Base-by-base conservation (phyloP, 1,284 basidiomycete genomes). In the Puccinia novopanici region DNA sequence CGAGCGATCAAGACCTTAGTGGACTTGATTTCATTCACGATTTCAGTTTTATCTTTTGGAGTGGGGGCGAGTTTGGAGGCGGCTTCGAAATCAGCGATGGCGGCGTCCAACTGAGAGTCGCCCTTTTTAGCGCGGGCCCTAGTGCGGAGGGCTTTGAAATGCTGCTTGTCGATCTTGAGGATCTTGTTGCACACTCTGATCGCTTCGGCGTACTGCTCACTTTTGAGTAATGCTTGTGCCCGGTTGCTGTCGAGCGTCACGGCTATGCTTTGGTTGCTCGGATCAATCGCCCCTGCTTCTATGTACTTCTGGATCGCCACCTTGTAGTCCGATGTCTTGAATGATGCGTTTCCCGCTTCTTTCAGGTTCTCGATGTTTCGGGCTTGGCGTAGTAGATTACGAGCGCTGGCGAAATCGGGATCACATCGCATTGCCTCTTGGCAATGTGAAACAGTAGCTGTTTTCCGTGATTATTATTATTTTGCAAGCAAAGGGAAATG, bases 341-440 rank as follows among this genome's bases (percentile, higher is more conserved):
- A 95, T 0, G 89, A 88, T 0, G 85, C 84, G 83, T 95, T 95
- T 0, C 93, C 93, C 82, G 93, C 92, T 82, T 94, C 93, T 84
- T 95, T 95, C 68, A 92, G 86, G 74, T 90, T 87, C 82, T 95
- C 93, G 17, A 95, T 89, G 67, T 91, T 91, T 84, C 91, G 91
- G 30, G 92, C 89, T 22, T 92, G 90, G 84, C 91, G 92, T 75
- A 94, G 88, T 74, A 94, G 86, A 81, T 88, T 89, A 83, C 91
- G 89, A 0, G 93, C 93, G 10, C 88, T 87, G 71, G 89, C 89
- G 83, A 92, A 89, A 48, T 92, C 92, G 0, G 94, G 94, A 85
- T 95, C 93, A 63, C 91, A 87, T 30, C 92, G 89, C 17, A 95
- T 88, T 0, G 93, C 93, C 19, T 89, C 90, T 82, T 89, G 88